A percentile compares a stretch with the other conserved stretches of the same genome.
Conservation (phyloP, 73 alveolate species). For the Stentor coeruleus region DNA sequence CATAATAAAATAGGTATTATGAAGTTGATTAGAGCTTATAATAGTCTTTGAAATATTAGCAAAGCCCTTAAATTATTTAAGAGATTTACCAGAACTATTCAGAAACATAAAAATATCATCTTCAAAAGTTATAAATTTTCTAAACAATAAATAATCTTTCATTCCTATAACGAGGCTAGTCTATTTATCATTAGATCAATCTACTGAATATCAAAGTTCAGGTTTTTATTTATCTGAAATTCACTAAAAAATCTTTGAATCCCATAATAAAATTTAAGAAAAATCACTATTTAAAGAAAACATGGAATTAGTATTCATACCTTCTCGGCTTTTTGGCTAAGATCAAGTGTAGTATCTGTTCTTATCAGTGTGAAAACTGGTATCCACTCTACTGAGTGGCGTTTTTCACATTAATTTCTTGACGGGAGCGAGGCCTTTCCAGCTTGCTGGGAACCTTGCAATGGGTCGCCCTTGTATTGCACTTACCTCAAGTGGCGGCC, state of each 20-base stretch:
- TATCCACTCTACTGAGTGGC: slow-evolving; percentile 43
- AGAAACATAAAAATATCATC: too few relatives aligned
- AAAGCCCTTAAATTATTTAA: too few relatives aligned
- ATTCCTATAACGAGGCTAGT: too few relatives aligned
- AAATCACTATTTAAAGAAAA: neutral
- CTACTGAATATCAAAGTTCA: too few relatives aligned
- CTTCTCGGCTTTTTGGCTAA: slow-evolving; percentile 97
- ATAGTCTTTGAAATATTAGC: too few relatives aligned
- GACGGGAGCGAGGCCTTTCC: slow-evolving; percentile 23
- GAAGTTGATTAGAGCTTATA: too few relatives aligned
- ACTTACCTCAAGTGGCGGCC: slow-evolving; percentile 25
- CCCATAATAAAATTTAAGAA: neutral
- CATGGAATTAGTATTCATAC: slow-evolving; percentile 43
- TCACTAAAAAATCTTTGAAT: neutral
- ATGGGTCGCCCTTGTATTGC: slow-evolving; percentile 28
- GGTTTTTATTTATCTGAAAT: too few relatives aligned
- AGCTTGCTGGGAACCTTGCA: slow-evolving; percentile 29
- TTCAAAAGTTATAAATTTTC: too few relatives aligned
- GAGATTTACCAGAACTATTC: too few relatives aligned
- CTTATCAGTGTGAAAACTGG: slow-evolving; percentile 97
- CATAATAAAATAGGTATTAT: too few relatives aligned
- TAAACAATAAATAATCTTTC: too few relatives aligned
- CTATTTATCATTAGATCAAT: too few relatives aligned
- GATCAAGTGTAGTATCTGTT: slow-evolving; percentile 97
- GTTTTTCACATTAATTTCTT: slow-evolving; percentile 25